These are phyloP conservation scores for Hippophae tibetana DNA, from an alignment of 306 rosid species.

Conservation along the genomic window DNA sequence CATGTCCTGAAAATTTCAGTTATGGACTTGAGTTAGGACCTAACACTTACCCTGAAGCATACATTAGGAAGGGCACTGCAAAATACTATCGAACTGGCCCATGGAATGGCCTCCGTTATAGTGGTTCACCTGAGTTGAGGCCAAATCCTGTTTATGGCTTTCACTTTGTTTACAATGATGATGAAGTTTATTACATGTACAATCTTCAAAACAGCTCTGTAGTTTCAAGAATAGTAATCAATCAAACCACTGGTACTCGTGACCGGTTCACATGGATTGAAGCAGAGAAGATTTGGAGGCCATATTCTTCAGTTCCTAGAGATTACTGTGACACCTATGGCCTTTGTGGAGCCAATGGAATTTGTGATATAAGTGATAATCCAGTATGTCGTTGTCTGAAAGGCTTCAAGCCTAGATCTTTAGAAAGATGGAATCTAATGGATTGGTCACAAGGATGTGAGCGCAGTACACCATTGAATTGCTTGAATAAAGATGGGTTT, in stretches of 20 bases:
- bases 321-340: constrained; percentile 39
- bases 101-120: constrained; percentile 35
- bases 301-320: constrained; percentile 18
- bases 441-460: constrained; percentile 50
- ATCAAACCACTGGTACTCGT: constrained; percentile 19
- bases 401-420: constrained; percentile 40
- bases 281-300: constrained; percentile 32
- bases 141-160: constrained; percentile 24
- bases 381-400: constrained; percentile 41
- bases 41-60: constrained; percentile 24
- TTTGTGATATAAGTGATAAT: constrained; percentile 22
- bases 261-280: constrained; percentile 31
- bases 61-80: constrained; percentile 24
- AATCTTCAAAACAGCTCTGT: constrained; percentile 21
- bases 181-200: constrained; percentile 36
- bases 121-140: constrained; percentile 27
- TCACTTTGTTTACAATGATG: constrained; percentile 23
- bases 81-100: constrained; percentile 31
- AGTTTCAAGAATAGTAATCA: constrained; percentile 37
- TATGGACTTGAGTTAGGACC: constrained; percentile 20
- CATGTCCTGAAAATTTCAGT: constrained; percentile 37
- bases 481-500: constrained; percentile 32
- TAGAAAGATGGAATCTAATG: constrained; percentile 31
- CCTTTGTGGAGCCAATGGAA: constrained; percentile 36
- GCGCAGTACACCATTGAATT: constrained; percentile 18